These are phyloP conservation scores for Xylaria digitata DNA, from an alignment of 2,329 filamentous ascomycete genomes.

Conservation along the genomic window DNA sequence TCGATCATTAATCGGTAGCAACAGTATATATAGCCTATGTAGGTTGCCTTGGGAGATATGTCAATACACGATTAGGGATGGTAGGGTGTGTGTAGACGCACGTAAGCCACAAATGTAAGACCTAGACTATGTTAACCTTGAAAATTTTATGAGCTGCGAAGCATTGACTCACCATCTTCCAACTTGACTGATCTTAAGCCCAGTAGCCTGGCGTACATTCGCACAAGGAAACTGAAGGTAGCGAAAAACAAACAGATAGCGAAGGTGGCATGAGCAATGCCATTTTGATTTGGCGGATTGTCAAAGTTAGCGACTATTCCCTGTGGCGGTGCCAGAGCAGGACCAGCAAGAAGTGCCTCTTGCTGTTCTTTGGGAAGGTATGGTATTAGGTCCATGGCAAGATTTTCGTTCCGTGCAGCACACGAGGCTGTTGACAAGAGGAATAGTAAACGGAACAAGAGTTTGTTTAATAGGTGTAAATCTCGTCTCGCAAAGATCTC, in stretches of 20 bases:
- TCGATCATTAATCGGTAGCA: constrained; percentile 33
- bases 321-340: constrained; percentile 33
- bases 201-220: constrained; percentile 35
- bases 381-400: constrained; percentile 35
- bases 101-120: constrained; percentile 34
- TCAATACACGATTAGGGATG: constrained; percentile 7
- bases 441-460: constrained; percentile 9
- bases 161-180: constrained; percentile 33
- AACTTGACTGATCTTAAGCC: constrained; percentile 27
- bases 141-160: background rate
- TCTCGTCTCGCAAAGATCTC: constrained; percentile 1
- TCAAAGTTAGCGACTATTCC: constrained; percentile 29
- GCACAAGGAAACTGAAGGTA: constrained; percentile 33
- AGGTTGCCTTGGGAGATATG: constrained; percentile 22
- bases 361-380: constrained; percentile 37
- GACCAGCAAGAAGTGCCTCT: constrained; percentile 28
- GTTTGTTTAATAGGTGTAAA: constrained; percentile 21
- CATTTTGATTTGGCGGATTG: constrained; percentile 37
- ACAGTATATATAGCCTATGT: constrained; percentile 38
- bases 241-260: constrained; percentile 33
- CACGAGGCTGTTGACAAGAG: background rate
- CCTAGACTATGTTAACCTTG: constrained; percentile 17
- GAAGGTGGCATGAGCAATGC: constrained; percentile 31
- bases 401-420: background rate
- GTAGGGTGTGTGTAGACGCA: constrained; percentile 10